Base-by-base conservation (phyloP, 495 filamentous ascomycete genomes). In the Gamarada debralockiae region DNA sequence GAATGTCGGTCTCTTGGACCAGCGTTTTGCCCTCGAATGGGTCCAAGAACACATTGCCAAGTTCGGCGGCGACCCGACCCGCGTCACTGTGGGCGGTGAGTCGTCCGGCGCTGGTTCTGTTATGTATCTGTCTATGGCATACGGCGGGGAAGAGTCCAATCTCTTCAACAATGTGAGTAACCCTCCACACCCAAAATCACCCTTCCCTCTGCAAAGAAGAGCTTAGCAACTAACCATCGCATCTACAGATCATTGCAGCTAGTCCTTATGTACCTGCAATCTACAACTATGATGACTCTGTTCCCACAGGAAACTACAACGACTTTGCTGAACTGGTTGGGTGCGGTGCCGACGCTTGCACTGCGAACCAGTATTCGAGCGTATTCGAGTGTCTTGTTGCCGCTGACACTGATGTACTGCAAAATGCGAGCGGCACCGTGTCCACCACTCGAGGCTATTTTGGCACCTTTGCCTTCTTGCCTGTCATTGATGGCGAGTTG, bases 71-170 rank as follows among this genome's bases (percentile, higher is more conserved):
- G 81, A 91, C 61, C 73, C 80, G 3, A 55, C 60, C 21, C 66
- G 73, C 47, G 78, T 90, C 33, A 92, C 88, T 1, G 73, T 91
- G 13, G 73, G 78, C 48, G 88, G 87, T 13, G 81, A 89, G 51
- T 85, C 80, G 6, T 84, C 87, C 7, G 87, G 87, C 31, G 86
- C 71, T 5, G 83, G 81, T 0, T 75, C 72, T 1, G 78, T 87
- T 6, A 69, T 87, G 67, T 81, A 85, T 54, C 83, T 85, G 52
- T 72, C 86, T 42, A 81, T 78, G 3, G 76, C 77, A 0, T 71
- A 74, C 48, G 77, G 78, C 25, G 73, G 73, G 6, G 68, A 58
- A 2, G 61, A 70, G 3, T 45, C 38, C 1, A 9, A n/a, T 18
- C 33, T 38, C 10, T 51, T 57, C 42, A 37, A 27, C 1, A 57